Evolutionary conservation across 2,329 filamentous ascomycete genomes (phyloP), one percentile per base, ranked within the genome.

Genomic region (Furcasterigmium sp.): DNA sequence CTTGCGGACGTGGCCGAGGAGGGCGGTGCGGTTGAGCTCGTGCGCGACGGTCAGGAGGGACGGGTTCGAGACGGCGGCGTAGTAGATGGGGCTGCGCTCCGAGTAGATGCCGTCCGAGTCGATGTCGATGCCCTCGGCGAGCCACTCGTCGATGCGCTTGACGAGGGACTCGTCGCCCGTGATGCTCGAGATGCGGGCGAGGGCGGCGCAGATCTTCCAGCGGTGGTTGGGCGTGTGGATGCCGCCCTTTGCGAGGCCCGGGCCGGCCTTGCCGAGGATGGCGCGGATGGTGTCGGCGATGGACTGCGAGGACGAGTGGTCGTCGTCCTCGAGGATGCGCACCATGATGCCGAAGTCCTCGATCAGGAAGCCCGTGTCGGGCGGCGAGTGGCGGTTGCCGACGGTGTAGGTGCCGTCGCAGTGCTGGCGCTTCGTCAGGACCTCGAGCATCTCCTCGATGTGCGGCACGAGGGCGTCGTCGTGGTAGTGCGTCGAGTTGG

Each of bases 91-190:
- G 32, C 42, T 45, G 37, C 50, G 50, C 44, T 52, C 50, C 18
- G 47, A 50, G 44, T 52, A 50, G 42, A 52, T 50, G 29, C 50
- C 50, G 36, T 52, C 50, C n/a, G 39, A 30, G 42, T 52, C 50
- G 15, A 50, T 48, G 40, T 52, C 50, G 43, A 52, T 50, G 5
- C 45, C 45, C 37, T 52, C 50, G 21, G 48, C 44, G 5, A 52
- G 44, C 50, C 48, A 52, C 39, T 48, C 42, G 45, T 52, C 44
- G 32, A 52, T 43, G 5, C 48, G 46, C 7, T 37, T 20, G 29
- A 52, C 35, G 20, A 48, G 35, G 42, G 35, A 42, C 42, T 46
- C 44, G 42, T 49, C 42, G 14, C 42, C 48, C 8, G 41, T 47
- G 28, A 52, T 50, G 35, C 25, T 21, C 8, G 47, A 43, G 37